Evolutionary conservation across 495 filamentous ascomycete genomes (phyloP), one percentile per base, ranked within the genome.

Genomic region (Neurospora intermedia): DNA sequence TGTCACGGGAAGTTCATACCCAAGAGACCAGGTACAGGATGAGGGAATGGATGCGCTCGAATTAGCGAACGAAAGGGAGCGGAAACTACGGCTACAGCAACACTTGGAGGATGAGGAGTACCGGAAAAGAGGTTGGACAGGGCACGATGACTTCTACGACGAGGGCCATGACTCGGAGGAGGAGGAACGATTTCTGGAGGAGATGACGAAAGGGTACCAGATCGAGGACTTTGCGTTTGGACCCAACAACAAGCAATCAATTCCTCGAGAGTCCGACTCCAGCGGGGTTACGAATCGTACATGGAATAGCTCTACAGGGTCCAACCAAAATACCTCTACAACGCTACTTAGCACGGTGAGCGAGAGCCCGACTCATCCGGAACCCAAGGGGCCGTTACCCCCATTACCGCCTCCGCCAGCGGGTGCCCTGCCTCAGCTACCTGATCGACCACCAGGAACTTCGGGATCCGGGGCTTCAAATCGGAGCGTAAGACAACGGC

Each of bases 141-240:
- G 70, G 3, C 71, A 43, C 15, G 75, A 78, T 3, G 82, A 82
- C 59, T 84, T 85, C 74, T 86, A 88, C 71, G 90, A 91, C 69
- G 91, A 81, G n/a, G 84, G 93, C 48, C 92, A 94, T 72, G 91
- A 90, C n/a, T 93, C 94, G 71, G 93, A 94, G 70, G 94, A 97
- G 75, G 96, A 97, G 79, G 94, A 98, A 78, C 88, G 94, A 45
- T 85, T 98, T 74, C 81, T 99, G 45, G 96, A 99, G 75, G 94
- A 97, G 79, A 95, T 97, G 89, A 96, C 93, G 1, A 89, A 87
- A 74, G 93, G 92, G 69, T 96, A 95, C 78, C 86, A 91, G 41
- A 91, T 97, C 84, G 93, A 96, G 72, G 93, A 95, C 71, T 95
- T 96, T 77, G 87, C 94, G 72, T 92, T 97, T 80, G 91, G 89